phyloP scores from a whole-genome alignment of 345 rosid species.

The Murraya paniculata region DNA sequence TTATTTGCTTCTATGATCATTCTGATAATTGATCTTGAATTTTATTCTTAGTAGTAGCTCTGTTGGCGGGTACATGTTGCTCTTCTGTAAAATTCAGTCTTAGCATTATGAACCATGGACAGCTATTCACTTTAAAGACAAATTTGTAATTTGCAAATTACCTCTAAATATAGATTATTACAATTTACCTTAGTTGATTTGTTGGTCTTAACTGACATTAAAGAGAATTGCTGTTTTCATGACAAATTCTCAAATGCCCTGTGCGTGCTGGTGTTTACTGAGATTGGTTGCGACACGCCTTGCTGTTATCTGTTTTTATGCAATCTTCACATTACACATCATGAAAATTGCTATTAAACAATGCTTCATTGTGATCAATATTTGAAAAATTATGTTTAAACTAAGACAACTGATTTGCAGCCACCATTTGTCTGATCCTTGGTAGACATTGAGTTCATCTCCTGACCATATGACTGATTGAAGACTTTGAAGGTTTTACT shows the following conservation, averaged over 20 bases:
- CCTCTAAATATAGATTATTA: neutral
- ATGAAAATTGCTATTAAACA: neutral
- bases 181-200: neutral
- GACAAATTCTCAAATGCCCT: neutral
- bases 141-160: neutral
- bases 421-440: neutral
- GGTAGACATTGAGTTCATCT: neutral
- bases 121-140: neutral
- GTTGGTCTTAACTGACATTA: neutral
- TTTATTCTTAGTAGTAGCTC: neutral
- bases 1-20: neutral
- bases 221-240: neutral
- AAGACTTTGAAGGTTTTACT: neutral
- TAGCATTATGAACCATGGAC: neutral
- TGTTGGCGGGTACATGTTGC: neutral
- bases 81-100: neutral
- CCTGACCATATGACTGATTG: neutral
- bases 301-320: neutral
- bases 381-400: neutral
- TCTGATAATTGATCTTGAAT: neutral
- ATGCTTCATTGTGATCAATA: neutral
- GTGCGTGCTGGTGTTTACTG: neutral
- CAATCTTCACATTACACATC: neutral
- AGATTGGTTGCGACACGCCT: neutral
- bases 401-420: neutral